phyloP scores from a whole-genome alignment of 2,329 filamentous ascomycete genomes.

The Zopfia rhizophila region DNA sequence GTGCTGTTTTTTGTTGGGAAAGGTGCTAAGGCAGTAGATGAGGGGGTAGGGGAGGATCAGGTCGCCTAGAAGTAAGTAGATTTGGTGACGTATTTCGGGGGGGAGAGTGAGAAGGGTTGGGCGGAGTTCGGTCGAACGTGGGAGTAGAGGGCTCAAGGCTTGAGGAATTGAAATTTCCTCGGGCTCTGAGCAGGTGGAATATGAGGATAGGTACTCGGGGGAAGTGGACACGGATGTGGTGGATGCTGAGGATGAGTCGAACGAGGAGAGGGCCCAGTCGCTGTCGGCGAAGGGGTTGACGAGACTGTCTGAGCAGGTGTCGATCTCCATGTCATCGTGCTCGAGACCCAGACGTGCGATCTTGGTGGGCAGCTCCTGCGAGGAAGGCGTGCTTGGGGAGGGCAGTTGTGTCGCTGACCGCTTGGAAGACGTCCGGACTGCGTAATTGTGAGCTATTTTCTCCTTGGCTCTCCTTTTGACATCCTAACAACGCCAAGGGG shows the following conservation, averaged over 20 bases:
- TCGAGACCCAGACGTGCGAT: constrained; percentile 40
- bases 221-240: constrained; percentile 34
- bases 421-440: constrained; percentile 46
- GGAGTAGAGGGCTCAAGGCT: not conserved
- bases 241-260: constrained; percentile 29
- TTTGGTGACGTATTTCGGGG: constrained; percentile 49
- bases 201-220: constrained; percentile 28
- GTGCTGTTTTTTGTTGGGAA: constrained; percentile 49
- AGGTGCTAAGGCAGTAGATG: constrained; percentile 54
- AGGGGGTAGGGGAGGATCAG: constrained; percentile 49
- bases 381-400: constrained; percentile 45
- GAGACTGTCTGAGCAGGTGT: not conserved
- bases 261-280: constrained; percentile 28
- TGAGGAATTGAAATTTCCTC: not conserved
- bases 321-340: constrained; percentile 21
- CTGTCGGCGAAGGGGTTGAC: constrained; percentile 9
- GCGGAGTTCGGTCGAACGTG: constrained; percentile 15
- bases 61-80: constrained; percentile 50
- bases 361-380: constrained; percentile 47
- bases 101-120: constrained; percentile 48
- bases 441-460: constrained; percentile 32
- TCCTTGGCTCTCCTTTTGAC: constrained; percentile 9
- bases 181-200: too few relatives aligned
- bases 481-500: too few relatives aligned
- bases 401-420: constrained; percentile 50